Percentiles rank a stretch among this genome's conserved stretches.
Conservation (phyloP, 768 basidiomycete species). For the Naganishia onofrii region DNA sequence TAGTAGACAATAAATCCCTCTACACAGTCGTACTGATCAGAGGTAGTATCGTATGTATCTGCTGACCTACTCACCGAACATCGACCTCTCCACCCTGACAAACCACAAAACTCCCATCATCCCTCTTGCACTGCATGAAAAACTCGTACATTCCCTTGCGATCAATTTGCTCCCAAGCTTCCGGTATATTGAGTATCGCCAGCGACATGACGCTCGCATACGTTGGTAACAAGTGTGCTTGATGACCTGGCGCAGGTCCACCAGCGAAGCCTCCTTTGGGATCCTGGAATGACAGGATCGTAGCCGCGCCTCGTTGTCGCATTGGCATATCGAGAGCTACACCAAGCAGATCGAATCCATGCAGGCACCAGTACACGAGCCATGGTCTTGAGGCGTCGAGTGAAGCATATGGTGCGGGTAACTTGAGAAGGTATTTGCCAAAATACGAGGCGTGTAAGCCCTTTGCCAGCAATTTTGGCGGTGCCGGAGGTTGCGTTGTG, state of each 20-base stretch:
- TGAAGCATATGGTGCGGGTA: conserved; percentile 72
- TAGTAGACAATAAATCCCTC: conserved; percentile 92
- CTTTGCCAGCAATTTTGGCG: conserved; percentile 59
- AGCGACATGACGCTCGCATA: conserved; percentile 83
- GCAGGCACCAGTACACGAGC: conserved; percentile 89
- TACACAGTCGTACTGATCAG: conserved; percentile 45
- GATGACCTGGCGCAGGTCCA: conserved; percentile 70
- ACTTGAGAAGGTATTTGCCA: conserved; percentile 68
- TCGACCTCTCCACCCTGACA: conserved; percentile 86
- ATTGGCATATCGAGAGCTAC: conserved; percentile 73
- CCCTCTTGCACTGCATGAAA: conserved; percentile 86
- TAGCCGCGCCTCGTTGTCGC: conserved; percentile 75
- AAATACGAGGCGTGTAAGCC: conserved; percentile 73
- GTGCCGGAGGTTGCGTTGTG: conserved; percentile 10
- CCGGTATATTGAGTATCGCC: conserved; percentile 57
- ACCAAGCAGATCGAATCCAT: conserved; percentile 75
- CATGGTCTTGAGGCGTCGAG: conserved; percentile 95
- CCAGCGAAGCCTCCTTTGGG: conserved; percentile 87
- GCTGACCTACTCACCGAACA: conserved; percentile 64
- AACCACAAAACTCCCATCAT: conserved; percentile 90
- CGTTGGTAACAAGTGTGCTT: conserved; percentile 80
- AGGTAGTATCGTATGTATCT: neutral
- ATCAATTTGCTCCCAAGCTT: conserved; percentile 84
- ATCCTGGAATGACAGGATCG: conserved; percentile 76
- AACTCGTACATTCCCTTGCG: conserved; percentile 76